Evolutionary conservation across 2,329 filamentous ascomycete species (phyloP).

Genomic region (Claviceps maximensis): DNA sequence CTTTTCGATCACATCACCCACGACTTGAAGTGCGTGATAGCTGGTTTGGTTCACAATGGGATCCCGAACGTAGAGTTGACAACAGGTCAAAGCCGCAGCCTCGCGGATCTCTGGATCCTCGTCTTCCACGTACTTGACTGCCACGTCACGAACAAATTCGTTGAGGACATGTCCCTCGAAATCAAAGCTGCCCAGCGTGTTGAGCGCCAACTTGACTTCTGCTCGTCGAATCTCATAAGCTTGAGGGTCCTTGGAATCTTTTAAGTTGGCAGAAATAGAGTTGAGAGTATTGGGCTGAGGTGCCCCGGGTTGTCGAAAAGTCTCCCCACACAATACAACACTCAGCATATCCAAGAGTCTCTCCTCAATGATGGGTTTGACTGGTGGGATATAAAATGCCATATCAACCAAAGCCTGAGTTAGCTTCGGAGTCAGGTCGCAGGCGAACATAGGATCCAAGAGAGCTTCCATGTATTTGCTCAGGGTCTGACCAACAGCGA

Average conservation of each 20-base stretch:
- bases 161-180: constrained; percentile 89
- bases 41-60: constrained; percentile 97
- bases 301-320: constrained; percentile 84
- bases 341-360: constrained; percentile 89
- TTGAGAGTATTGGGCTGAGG: constrained; percentile 70
- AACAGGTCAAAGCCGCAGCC: constrained; percentile 90
- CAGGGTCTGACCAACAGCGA: constrained; percentile 88
- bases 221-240: constrained; percentile 69
- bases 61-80: constrained; percentile 91
- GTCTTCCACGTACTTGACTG: constrained; percentile 94
- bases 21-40: constrained; percentile 90
- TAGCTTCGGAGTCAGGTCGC: constrained; percentile 82
- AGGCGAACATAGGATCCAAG: constrained; percentile 92
- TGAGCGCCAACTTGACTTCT: constrained; percentile 84
- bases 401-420: constrained; percentile 95
- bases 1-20: constrained; percentile 95
- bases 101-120: constrained; percentile 89
- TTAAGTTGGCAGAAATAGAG: constrained; percentile 69
- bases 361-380: constrained; percentile 86
- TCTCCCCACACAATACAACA: constrained; percentile 79
- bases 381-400: constrained; percentile 95
- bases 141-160: constrained; percentile 95
- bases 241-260: constrained; percentile 73
- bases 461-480: constrained; percentile 98
- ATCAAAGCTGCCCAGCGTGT: constrained; percentile 95